phyloP scores from a whole-genome alignment of 1,139 yeast genomes.

The Saccharomyces hybrid region DNA sequence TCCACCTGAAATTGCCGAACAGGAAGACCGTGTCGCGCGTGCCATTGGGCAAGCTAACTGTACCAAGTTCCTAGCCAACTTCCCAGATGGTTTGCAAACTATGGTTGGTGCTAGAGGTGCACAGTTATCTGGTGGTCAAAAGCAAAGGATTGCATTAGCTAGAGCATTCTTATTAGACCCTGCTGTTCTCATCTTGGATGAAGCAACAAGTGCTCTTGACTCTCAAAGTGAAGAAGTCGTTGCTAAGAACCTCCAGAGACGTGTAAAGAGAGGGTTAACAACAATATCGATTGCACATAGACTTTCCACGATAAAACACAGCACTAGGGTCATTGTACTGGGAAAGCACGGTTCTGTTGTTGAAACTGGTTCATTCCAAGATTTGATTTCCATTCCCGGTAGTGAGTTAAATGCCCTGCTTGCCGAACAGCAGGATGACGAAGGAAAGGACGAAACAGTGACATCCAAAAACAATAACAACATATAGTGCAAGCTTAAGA shows the following conservation, averaged over 20 bases:
- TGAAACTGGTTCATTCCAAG: slow-evolving; percentile 67
- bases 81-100: slow-evolving; percentile 79
- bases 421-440: slow-evolving; percentile 13
- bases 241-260: slow-evolving; percentile 51
- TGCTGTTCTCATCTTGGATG: slow-evolving; percentile 59
- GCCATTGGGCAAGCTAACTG: slow-evolving; percentile 58
- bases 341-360: slow-evolving; percentile 62
- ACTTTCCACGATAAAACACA: slow-evolving; percentile 71
- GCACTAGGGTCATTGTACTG: slow-evolving; percentile 64
- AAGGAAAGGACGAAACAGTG: slow-evolving; percentile 30
- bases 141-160: slow-evolving; percentile 83
- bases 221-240: slow-evolving; percentile 63
- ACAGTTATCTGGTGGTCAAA: slow-evolving; percentile 79
- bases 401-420: slow-evolving; percentile 44
- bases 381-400: slow-evolving; percentile 46
- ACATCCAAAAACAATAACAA: not conserved
- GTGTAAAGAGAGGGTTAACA: slow-evolving; percentile 67
- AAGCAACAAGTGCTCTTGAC: slow-evolving; percentile 75
- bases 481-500: not conserved
- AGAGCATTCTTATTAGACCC: slow-evolving; percentile 67
- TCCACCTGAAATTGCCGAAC: slow-evolving; percentile 41
- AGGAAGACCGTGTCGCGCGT: slow-evolving; percentile 15
- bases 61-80: slow-evolving; percentile 52
- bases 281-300: slow-evolving; percentile 91
- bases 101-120: slow-evolving; percentile 82